Evolutionary conservation across 192 early-diverging fungal genomes (phyloP), one percentile per base, ranked within the genome.

Genomic region (Geranomyces variabilis): DNA sequence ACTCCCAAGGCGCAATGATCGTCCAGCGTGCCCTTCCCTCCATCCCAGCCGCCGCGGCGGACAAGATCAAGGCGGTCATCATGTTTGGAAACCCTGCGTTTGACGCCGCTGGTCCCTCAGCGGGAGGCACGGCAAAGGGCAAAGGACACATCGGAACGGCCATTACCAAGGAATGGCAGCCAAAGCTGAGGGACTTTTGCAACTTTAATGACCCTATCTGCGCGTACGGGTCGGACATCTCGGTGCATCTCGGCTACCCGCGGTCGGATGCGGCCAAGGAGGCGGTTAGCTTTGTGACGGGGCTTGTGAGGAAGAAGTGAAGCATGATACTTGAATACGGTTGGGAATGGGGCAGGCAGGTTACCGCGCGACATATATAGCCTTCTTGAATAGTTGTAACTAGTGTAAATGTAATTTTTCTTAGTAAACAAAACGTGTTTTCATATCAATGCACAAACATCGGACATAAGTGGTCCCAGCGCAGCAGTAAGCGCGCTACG

Each of bases 1-100:
- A 63, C 69, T 9, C 4, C 31, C 69, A 70, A 30, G 69, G 69
- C 24, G 69, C 69, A n/a, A 61, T 70, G 69, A 57, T 70, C 31
- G 56, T 70, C 36, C 26, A 29, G 14, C 34, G 26, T 3, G 57
- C 56, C 5, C n/a, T 46, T 1, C 5, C 31, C 22, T 5, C 15
- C 1, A 46, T 70, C 7, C 45, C 53, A 3, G 57, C 69, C 43
- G 13, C 34, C 13, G 36, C 30, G 4, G 31, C 5, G 3, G 31
- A 24, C 3, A 58, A 61, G 15, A 49, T 63, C 31, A 45, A 41
- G 22, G 69, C 69, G n/a, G 69, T 70, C 4, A 46, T 70, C 34
- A 70, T 63, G 59, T 70, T 70, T 41, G 69, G 69, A 13, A 33
- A 70, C 57, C 69, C 69, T 14, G 15, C 47, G 10, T 67, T 30